A percentile compares a stretch with the other conserved stretches of the same genome.
These are phyloP conservation scores for Bryoglossum gracile DNA, from an alignment of 495 filamentous ascomycete genomes.

Conservation along the genomic window DNA sequence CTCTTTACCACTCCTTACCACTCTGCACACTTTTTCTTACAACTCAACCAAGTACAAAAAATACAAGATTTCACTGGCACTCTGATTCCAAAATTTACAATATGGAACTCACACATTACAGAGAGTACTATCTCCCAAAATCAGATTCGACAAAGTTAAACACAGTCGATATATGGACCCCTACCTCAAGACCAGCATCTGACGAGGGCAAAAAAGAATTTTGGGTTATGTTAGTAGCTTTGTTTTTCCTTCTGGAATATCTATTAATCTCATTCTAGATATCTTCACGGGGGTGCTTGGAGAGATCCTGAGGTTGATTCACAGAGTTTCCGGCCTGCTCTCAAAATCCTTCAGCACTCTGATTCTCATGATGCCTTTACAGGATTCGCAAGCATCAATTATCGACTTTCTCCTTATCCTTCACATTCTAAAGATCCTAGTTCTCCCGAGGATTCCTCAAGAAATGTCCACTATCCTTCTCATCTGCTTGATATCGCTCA, in stretches of 20 bases:
- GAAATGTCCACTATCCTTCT: conserved; percentile 57
- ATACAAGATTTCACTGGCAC: too few relatives aligned
- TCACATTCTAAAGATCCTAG: conserved; percentile 39
- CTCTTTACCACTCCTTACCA: too few relatives aligned
- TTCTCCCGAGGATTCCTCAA: conserved; percentile 16
- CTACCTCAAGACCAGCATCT: not conserved
- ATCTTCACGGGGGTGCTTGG: conserved; percentile 88
- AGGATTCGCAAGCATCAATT: conserved; percentile 67
- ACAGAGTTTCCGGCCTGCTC: conserved; percentile 40
- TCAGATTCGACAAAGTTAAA: conserved; percentile 10
- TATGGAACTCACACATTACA: not conserved
- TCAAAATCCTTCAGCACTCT: conserved; percentile 32
- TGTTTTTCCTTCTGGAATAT: not conserved
- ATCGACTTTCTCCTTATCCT: conserved; percentile 73
- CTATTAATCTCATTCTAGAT: conserved; percentile 27
- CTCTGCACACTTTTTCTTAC: too few relatives aligned
- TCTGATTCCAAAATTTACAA: too few relatives aligned
- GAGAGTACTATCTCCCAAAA: conserved; percentile 7
- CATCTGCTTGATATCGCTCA: conserved; percentile 63
- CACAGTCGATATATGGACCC: conserved; percentile 17
- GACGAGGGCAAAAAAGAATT: conserved; percentile 1
- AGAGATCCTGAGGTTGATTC: conserved; percentile 60
- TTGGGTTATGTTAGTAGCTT: conserved; percentile 21
- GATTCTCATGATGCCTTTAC: conserved; percentile 34
- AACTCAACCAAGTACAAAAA: too few relatives aligned